Evolutionary conservation across 768 basidiomycete species (phyloP), one percentile per base, ranked within the genome.

Genomic region (Lentinula raphanica): DNA sequence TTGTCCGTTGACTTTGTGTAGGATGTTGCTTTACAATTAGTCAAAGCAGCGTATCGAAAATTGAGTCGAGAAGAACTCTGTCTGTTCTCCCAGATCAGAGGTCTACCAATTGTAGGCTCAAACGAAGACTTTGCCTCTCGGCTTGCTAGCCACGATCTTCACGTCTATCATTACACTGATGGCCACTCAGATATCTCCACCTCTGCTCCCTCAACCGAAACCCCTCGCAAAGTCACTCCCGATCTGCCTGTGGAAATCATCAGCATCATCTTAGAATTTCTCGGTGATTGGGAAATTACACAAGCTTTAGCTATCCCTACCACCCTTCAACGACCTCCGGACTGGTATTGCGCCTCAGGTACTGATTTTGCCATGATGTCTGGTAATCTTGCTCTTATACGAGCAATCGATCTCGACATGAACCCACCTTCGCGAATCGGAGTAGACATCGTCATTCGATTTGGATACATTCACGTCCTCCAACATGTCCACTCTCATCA

Each of bases 271-370:
- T 70, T 92, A 70, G 88, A 92, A 58, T 82, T 87, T 62, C 69
- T 91, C 8, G 89, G 87, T 13, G 87, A 92, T 68, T 95, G 92
- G 90, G 88, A 93, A 64, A 83, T 95, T 8, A 77, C 86, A 12
- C 86, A 83, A 59, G 86, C 92, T 13, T 82, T 94, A 35, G 84
- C 86, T 19, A 74, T 93, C 1, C 88, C 86, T 11, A 90, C 90
- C 5, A 83, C 83, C 8, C 69, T 94, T 0, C 70, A 81, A 4
- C 78, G 76, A 27, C 90, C 91, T 9, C 70, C 75, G 5, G 84
- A 86, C 23, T 95, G 93, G 93, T 74, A 73, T 49, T 80, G 81
- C 40, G 88, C 92, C 6, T 83, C 86, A 19, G 65, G 71, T 27
- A 85, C 83, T 5, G 92, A 95, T 71, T 72, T 80, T 50, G 86